A percentile compares a stretch with the other conserved stretches of the same genome.
These are phyloP conservation scores for Phaeoacremonium minimum DNA, from an alignment of 2,329 filamentous ascomycete genomes.

Conservation along the genomic window DNA sequence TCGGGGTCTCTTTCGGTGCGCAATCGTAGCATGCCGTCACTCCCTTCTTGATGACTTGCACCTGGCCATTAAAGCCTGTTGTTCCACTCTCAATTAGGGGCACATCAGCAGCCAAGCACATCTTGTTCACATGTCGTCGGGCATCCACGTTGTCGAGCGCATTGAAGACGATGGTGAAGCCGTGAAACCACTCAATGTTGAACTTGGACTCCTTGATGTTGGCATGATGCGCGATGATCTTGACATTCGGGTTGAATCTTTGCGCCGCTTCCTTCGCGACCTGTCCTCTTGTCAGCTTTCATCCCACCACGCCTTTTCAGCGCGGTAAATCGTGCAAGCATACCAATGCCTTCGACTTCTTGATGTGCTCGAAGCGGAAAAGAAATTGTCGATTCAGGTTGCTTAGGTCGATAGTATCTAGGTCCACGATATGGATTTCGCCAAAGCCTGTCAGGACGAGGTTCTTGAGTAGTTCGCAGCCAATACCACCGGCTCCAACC, in stretches of 20 bases:
- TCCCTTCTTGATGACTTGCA: conserved; percentile 92
- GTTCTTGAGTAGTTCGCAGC: conserved; percentile 96
- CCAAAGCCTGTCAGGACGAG: conserved; percentile 88
- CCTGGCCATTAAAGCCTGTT: conserved; percentile 95
- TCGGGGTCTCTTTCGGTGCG: conserved; percentile 81
- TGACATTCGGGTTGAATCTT: conserved; percentile 84
- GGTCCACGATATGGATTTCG: conserved; percentile 90
- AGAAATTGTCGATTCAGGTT: conserved; percentile 98
- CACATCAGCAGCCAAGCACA: conserved; percentile 89
- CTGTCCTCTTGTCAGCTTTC: conserved; percentile 35
- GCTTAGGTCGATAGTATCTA: conserved; percentile 96
- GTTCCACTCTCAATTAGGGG: conserved; percentile 95
- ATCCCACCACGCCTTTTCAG: conserved; percentile 5
- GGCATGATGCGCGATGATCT: conserved; percentile 83
- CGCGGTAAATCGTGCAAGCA: too few relatives aligned
- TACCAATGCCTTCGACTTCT: conserved; percentile 91
- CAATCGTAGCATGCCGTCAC: conserved; percentile 96
- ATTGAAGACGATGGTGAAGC: conserved; percentile 88
- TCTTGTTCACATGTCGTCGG: conserved; percentile 89
- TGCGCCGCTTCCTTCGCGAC: conserved; percentile 89
- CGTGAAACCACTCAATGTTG: conserved; percentile 80
- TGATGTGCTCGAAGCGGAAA: conserved; percentile 95
- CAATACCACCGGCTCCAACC: conserved; percentile 94
- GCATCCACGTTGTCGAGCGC: conserved; percentile 95
- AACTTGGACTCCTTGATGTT: conserved; percentile 92